A percentile compares a stretch with the other conserved stretches of the same genome.
Evolutionary conservation across 129 eudicot genomes (phyloP).

Genomic region (Glebionis coronaria): DNA sequence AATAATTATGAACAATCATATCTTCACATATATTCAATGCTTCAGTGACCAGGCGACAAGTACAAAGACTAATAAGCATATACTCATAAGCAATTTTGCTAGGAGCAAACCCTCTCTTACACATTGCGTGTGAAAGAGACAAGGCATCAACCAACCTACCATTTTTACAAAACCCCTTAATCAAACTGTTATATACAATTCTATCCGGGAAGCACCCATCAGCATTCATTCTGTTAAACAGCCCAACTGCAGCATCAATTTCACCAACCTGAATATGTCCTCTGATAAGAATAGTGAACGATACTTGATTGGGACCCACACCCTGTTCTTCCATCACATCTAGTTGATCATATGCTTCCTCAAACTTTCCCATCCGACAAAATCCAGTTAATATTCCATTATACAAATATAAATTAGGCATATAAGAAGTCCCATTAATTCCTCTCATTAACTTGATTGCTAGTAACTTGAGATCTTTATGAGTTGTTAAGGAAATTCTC

Average conservation of each 20-base stretch:
- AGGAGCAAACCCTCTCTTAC: constrained; percentile 58
- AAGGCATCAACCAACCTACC: constrained; percentile 53
- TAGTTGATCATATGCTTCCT: constrained; percentile 52
- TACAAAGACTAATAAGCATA: constrained; percentile 45
- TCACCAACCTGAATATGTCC: constrained; percentile 56
- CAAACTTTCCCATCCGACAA: constrained; percentile 51
- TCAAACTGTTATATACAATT: constrained; percentile 47
- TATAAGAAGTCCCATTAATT: constrained; percentile 20
- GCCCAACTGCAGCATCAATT: constrained; percentile 41
- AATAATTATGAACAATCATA: constrained; percentile 43
- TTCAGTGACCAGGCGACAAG: constrained; percentile 21
- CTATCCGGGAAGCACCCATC: constrained; percentile 47
- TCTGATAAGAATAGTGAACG: constrained; percentile 56
- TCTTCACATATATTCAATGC: constrained; percentile 53
- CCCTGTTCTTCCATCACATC: constrained; percentile 48
- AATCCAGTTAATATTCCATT: constrained; percentile 54
- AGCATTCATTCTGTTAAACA: constrained; percentile 50
- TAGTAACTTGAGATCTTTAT: constrained; percentile 38
- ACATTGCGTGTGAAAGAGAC: constrained; percentile 46
- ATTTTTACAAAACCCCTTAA: constrained; percentile 49
- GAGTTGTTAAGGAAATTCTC: constrained; percentile 36
- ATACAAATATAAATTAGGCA: constrained; percentile 49
- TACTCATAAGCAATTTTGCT: constrained; percentile 52
- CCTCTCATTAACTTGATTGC: constrained; percentile 37
- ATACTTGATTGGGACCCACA: constrained; percentile 51